phyloP scores from a whole-genome alignment of 2,329 filamentous ascomycete species.

The Aspergillus sp. region DNA sequence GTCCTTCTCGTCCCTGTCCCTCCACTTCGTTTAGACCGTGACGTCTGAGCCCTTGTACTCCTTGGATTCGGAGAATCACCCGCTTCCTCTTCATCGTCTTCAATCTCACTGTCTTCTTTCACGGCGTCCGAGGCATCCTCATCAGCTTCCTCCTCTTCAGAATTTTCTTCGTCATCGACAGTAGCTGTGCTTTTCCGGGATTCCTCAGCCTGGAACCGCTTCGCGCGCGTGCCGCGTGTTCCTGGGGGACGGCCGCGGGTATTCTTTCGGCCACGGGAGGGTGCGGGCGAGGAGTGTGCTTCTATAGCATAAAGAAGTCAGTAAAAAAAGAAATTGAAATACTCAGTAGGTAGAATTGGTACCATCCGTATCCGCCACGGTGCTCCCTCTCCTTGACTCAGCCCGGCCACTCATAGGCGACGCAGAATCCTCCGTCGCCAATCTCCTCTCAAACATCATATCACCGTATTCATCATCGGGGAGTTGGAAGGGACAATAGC shows the following conservation, averaged over 20 bases:
- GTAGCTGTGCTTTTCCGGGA: slow-evolving; percentile 23
- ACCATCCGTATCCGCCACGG: slow-evolving; percentile 44
- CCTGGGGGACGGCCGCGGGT: slow-evolving; percentile 28
- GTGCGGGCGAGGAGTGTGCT: slow-evolving; percentile 37
- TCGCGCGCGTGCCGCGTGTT: slow-evolving; percentile 30
- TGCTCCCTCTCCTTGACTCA: slow-evolving; percentile 38
- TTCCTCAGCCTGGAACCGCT: slow-evolving; percentile 31
- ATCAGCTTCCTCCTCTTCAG: slow-evolving; percentile 34
- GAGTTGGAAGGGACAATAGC: slow-evolving; percentile 61
- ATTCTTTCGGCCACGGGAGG: slow-evolving; percentile 32
- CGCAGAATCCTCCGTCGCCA: slow-evolving; percentile 38
- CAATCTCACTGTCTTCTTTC: slow-evolving; percentile 32
- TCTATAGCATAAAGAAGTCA: slow-evolving; percentile 24
- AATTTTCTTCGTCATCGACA: slow-evolving; percentile 34
- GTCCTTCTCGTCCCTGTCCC: slow-evolving; percentile 31
- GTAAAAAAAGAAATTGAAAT: neutral
- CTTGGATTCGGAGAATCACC: slow-evolving; percentile 30
- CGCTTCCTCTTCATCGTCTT: slow-evolving; percentile 31
- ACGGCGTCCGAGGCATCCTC: slow-evolving; percentile 31
- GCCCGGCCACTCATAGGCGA: slow-evolving; percentile 33
- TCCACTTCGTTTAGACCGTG: slow-evolving; percentile 28
- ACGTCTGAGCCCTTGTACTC: slow-evolving; percentile 31
- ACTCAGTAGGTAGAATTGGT: slow-evolving; percentile 9
- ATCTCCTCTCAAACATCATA: slow-evolving; percentile 43
- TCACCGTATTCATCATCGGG: slow-evolving; percentile 46